Conservation (phyloP, 202 grass and related monocot species). For the Zoysia matrella region DNA sequence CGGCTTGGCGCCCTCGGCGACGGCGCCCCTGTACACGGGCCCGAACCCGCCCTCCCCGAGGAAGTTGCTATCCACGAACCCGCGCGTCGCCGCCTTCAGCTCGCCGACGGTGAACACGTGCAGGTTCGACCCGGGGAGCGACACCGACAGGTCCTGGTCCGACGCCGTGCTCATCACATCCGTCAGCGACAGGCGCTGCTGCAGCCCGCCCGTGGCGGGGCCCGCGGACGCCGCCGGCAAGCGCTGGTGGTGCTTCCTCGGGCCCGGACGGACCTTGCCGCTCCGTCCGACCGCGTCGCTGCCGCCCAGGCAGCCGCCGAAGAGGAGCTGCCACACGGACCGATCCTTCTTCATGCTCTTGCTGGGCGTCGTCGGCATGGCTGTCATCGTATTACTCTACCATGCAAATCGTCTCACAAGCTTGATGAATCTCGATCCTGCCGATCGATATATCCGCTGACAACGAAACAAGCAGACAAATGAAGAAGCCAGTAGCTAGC, state of each 20-base stretch:
- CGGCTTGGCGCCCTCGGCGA: slow-evolving; percentile 49
- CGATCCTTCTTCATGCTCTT: slow-evolving; percentile 3
- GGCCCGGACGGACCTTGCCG: neutral
- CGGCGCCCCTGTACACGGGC: slow-evolving; percentile 74
- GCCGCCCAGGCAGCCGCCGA: slow-evolving; percentile 36
- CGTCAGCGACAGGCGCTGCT: slow-evolving; percentile 71
- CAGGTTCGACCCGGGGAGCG: too few species aligned
- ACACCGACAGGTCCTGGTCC: too few species aligned
- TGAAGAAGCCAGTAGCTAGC: too few species aligned
- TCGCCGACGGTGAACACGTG: slow-evolving; percentile 15
- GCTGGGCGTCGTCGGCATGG: slow-evolving; percentile 6
- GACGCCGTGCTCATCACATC: slow-evolving; percentile 59
- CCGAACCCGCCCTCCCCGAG: slow-evolving; percentile 87
- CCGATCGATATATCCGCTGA: too few species aligned
- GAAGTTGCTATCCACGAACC: slow-evolving; percentile 74
- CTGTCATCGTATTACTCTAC: neutral
- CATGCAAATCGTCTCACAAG: neutral
- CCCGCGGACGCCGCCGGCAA: neutral
- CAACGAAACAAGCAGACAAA: too few species aligned
- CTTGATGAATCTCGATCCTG: too few species aligned
- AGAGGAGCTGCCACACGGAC: slow-evolving; percentile 37
- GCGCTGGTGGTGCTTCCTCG: neutral
- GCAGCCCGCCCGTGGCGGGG: neutral
- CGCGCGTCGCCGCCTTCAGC: slow-evolving; percentile 66
- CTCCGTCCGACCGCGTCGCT: too few species aligned